A percentile compares a stretch with the other conserved stretches of the same genome.
Evolutionary conservation across 177 flowering plant genomes (phyloP).

Genomic region (Vitis hybrid): DNA sequence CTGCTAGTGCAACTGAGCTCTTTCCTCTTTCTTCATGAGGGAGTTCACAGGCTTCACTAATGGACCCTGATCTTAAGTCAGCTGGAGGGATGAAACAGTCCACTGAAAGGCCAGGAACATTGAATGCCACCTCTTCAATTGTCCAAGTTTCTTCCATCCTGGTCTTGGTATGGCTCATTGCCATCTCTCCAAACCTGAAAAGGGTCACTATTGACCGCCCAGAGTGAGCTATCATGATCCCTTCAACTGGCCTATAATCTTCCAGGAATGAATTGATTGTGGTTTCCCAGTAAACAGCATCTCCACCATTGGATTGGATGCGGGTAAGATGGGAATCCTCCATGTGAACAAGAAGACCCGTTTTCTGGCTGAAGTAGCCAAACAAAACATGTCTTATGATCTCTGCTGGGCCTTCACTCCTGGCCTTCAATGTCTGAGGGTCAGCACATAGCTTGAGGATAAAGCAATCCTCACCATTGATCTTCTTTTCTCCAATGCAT

Average conservation of each 20-base stretch:
- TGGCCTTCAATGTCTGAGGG: conserved; percentile 46
- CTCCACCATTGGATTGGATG: conserved; percentile 57
- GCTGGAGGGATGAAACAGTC: conserved; percentile 68
- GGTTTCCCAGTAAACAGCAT: conserved; percentile 67
- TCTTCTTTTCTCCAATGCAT: conserved; percentile 59
- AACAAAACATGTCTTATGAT: conserved; percentile 60
- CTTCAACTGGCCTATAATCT: conserved; percentile 61
- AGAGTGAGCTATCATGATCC: conserved; percentile 62
- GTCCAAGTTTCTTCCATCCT: conserved; percentile 70
- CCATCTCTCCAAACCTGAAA: conserved; percentile 55
- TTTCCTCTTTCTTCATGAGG: conserved; percentile 41
- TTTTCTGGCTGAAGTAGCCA: conserved; percentile 67
- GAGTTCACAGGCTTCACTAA: conserved; percentile 45
- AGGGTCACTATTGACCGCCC: conserved; percentile 63
- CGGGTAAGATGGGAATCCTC: conserved; percentile 71
- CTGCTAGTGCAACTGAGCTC: conserved; percentile 27
- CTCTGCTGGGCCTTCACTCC: conserved; percentile 70
- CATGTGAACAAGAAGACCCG: conserved; percentile 58
- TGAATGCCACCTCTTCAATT: conserved; percentile 62
- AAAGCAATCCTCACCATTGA: conserved; percentile 65
- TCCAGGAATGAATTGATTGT: conserved; percentile 56
- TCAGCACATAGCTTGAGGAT: conserved; percentile 58
- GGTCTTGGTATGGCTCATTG: conserved; percentile 64
- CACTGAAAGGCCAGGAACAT: conserved; percentile 51
- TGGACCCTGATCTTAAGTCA: conserved; percentile 39